A percentile compares a stretch with the other conserved stretches of the same genome.
These are phyloP conservation scores for Lithocarpus polystachyus DNA, from an alignment of 306 rosid genomes.

Conservation along the genomic window DNA sequence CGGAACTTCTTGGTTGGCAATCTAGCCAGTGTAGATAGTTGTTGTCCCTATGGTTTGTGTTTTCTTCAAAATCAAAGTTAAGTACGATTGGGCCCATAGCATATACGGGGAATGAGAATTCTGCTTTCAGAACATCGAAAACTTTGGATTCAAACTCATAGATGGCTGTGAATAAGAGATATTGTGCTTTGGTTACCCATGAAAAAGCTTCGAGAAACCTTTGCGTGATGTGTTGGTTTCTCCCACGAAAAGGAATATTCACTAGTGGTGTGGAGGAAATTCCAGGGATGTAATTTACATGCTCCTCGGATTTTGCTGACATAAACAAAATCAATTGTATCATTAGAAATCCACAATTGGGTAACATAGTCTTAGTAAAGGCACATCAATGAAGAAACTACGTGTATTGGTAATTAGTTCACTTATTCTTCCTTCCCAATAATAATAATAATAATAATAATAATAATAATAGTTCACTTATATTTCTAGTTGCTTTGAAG, in stretches of 20 bases:
- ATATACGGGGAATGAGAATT: constrained; percentile 36
- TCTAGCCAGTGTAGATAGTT: constrained; percentile 48
- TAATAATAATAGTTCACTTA: too few species aligned
- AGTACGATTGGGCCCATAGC: constrained; percentile 55
- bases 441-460: too few species aligned
- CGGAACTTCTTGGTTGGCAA: background rate
- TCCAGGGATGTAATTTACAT: constrained; percentile 34
- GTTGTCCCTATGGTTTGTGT: background rate
- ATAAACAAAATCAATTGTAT: too few species aligned
- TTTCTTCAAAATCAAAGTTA: constrained; percentile 22
- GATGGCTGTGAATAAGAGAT: constrained; percentile 39
- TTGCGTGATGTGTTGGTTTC: constrained; percentile 21
- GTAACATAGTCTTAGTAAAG: too few species aligned
- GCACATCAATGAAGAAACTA: too few species aligned
- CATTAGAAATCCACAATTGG: too few species aligned
- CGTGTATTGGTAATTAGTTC: too few species aligned
- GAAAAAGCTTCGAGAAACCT: constrained; percentile 28
- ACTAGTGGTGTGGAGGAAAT: background rate
- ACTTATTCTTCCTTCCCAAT: too few species aligned
- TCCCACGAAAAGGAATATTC: constrained; percentile 27
- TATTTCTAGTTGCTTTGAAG: too few species aligned
- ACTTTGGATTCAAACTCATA: constrained; percentile 41
- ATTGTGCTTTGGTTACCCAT: constrained; percentile 32
- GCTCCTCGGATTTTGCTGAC: constrained; percentile 2
- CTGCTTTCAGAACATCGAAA: constrained; percentile 28